A percentile compares a stretch with the other conserved stretches of the same genome.
These are phyloP conservation scores for Macrophomina pseudophaseolina DNA, from an alignment of 2,329 filamentous ascomycete species.

Conservation along the genomic window DNA sequence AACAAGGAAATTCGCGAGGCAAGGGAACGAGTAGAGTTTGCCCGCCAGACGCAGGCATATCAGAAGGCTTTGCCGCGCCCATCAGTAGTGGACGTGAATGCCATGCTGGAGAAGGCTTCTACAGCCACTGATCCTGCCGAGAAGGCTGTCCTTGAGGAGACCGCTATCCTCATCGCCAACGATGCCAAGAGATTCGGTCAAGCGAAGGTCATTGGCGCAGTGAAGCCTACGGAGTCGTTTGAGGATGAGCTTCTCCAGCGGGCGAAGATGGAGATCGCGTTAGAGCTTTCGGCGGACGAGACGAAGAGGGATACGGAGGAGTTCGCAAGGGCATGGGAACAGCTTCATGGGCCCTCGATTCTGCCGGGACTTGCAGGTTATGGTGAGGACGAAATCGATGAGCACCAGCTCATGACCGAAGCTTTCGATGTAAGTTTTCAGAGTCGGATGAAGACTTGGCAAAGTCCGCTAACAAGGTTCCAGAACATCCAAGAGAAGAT, in stretches of 20 bases:
- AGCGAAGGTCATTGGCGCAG: conserved; percentile 66
- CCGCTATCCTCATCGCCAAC: conserved; percentile 77
- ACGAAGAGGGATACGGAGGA: conserved; percentile 56
- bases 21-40: conserved; percentile 71
- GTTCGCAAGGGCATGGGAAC: conserved; percentile 59
- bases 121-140: conserved; percentile 67
- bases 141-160: conserved; percentile 75
- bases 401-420: conserved; percentile 67
- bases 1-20: conserved; percentile 68
- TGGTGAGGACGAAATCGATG: conserved; percentile 74
- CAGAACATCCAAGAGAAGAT: conserved; percentile 76
- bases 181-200: conserved; percentile 80
- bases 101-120: conserved; percentile 68
- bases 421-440: conserved; percentile 71
- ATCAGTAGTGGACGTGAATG: conserved; percentile 70
- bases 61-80: conserved; percentile 84
- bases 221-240: conserved; percentile 66
- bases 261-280: conserved; percentile 76
- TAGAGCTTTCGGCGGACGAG: conserved; percentile 64
- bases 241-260: conserved; percentile 74
- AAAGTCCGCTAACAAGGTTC: conserved; percentile 7
- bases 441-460: conserved; percentile 5
- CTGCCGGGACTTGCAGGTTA: conserved; percentile 84
- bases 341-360: conserved; percentile 52
- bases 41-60: conserved; percentile 87